Percentiles rank a stretch among this genome's conserved stretches.
Evolutionary conservation across 2,329 filamentous ascomycete genomes (phyloP).

Genomic region (Aspergillus phoenicis): DNA sequence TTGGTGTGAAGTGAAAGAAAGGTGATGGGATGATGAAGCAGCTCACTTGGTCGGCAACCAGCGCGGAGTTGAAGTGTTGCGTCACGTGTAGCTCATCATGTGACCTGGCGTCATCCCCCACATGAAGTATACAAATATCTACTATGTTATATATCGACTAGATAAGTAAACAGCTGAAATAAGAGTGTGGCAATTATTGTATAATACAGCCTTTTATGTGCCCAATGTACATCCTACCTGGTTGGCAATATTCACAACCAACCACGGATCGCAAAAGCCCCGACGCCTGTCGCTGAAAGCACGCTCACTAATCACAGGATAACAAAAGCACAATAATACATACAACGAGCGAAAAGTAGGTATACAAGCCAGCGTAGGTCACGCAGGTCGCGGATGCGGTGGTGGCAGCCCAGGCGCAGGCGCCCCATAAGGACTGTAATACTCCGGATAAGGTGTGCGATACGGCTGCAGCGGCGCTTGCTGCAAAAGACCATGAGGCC

Average conservation of each 20-base stretch:
- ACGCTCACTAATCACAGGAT: constrained; percentile 16
- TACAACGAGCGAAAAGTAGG: neutral
- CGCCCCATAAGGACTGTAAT: constrained; percentile 25
- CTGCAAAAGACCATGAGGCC: constrained; percentile 21
- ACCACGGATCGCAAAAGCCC: constrained; percentile 8
- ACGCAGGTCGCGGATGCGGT: constrained; percentile 24
- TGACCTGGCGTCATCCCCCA: neutral
- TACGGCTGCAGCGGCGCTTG: constrained; percentile 27
- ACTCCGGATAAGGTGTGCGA: constrained; percentile 29
- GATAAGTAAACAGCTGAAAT: too few relatives aligned
- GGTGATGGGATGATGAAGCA: neutral
- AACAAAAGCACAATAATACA: constrained; percentile 8
- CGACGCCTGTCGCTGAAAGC: constrained; percentile 19
- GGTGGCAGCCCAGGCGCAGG: constrained; percentile 20
- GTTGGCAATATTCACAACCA: neutral
- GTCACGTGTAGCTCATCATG: neutral
- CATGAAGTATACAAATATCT: neutral
- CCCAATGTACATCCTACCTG: neutral
- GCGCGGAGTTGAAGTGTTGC: neutral
- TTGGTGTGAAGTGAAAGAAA: neutral
- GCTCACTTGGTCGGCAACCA: too few relatives aligned
- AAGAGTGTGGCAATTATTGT: neutral
- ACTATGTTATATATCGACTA: neutral
- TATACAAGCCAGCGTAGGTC: neutral
- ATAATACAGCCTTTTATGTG: neutral